Base-by-base conservation (phyloP, 2,329 filamentous ascomycete genomes). In the Fusarium piperis region DNA sequence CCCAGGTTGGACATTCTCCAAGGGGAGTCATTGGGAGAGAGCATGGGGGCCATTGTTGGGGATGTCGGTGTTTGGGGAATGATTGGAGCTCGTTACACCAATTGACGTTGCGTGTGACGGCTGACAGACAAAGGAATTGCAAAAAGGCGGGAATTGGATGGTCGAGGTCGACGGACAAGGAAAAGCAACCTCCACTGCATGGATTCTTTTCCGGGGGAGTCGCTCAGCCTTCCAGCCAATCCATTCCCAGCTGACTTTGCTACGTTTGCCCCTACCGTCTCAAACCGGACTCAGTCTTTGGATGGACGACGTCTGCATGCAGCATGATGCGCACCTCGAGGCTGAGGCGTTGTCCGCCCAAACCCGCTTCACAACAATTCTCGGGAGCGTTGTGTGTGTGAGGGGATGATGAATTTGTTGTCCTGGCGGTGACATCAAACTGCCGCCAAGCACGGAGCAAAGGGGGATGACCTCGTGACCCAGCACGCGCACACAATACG, bases 391-490 rank as follows among this genome's bases (percentile, higher is more conserved):
- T 26, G 55, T 35, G 39, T 62, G 64, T 16, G 32, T 33, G 32
- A 15, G 32, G 23, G n/a, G n/a, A 33, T 18, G 13, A 16, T 53
- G 32, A 53, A 55, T 23, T 35, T 26, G 39, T 18, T 18, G 68
- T 70, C 58, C 59, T 58, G 39, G 44, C 65, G 18, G 64, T 72
- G 69, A 72, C 64, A 70, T 67, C 67, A 67, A 70, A 44, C 41
- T 32, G 58, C 48, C 46, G 53, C 62, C 67, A 68, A 63, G 61
- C 59, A 55, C 35, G 52, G 51, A 65, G 48, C 61, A 64, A 53
- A 39, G 23, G 33, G 30, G 33, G 30, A 26, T 48, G 59, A 44
- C 32, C 74, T 74, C 65, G 74, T 76, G 74, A 76, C 74, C 74
- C 65, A 51, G 56, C 65, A 59, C 38, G 58, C 48, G 32, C 59